Conservation (phyloP, 805 yeast species). For the Starmerella bombi region DNA sequence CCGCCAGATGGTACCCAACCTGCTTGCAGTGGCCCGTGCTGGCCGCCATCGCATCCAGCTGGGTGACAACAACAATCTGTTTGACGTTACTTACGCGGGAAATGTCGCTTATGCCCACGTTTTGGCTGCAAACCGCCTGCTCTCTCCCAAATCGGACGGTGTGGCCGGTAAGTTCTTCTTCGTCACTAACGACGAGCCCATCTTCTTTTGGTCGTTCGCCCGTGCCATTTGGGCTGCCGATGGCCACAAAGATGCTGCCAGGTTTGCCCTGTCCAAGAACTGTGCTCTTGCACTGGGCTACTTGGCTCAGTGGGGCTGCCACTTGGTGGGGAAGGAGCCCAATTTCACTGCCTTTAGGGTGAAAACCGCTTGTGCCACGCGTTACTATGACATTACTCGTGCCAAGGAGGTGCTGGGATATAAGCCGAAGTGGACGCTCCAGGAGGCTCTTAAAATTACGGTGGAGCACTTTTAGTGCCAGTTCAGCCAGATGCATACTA, state of each 20-base stretch:
- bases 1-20: constrained; percentile 87
- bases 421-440: constrained; percentile 64
- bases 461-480: neutral
- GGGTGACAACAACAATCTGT: constrained; percentile 85
- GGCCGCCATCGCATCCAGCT: constrained; percentile 89
- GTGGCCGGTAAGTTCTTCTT: constrained; percentile 83
- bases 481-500: no score
- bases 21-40: constrained; percentile 63
- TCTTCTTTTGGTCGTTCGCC: constrained; percentile 94
- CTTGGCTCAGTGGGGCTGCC: constrained; percentile 60
- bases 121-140: constrained; percentile 67
- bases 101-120: constrained; percentile 96
- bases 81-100: constrained; percentile 97
- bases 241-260: constrained; percentile 61
- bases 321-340: constrained; percentile 65
- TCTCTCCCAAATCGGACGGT: constrained; percentile 30
- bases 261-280: constrained; percentile 55
- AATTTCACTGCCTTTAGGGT: constrained; percentile 95
- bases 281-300: constrained; percentile 76
- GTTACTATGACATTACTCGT: constrained; percentile 84
- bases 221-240: constrained; percentile 96
- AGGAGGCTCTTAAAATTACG: constrained; percentile 37
- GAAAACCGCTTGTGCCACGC: constrained; percentile 75
- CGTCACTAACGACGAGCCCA: constrained; percentile 85
- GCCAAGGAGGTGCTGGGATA: constrained; percentile 72